Base-by-base conservation (phyloP, 1,284 basidiomycete species). In the Moniliophthora roreri region DNA sequence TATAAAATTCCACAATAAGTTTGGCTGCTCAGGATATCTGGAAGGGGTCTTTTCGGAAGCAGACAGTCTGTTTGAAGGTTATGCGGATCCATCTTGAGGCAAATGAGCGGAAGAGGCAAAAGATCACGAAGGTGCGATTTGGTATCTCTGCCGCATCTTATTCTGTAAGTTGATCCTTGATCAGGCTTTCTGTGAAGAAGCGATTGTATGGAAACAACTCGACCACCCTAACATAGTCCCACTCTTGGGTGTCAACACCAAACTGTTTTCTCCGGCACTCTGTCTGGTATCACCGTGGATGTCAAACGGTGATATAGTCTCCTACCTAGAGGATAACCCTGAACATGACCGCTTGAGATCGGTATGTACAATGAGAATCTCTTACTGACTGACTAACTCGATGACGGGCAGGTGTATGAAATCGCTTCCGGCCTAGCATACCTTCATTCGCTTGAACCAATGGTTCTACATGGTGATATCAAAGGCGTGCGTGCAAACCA, bases 261-360 rank as follows among this genome's bases (percentile, higher is more conserved):
- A 38, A 5, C 21, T 54, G 2, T 55, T 56, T 20, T 38, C 16
- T 32, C 51, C 48, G 3, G 52, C 34, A 7, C 51, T 51, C 34
- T 55, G 57, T 37, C 44, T 58, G 1, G 39, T 58, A 11, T 55
- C 57, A 13, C 54, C 57, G 7, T 58, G 53, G 54, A 55, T 58
- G 51, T n/a, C 34, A 13, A 51, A 58, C 28, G 52, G 48, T 2
- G 51, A 56, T 37, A 51, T 55, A 10, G 48, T 55, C 13, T 4
- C 34, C 3, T 58, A 44, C 48, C 26, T 58, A 24, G 23, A 51
- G 15, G 20, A 34, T 8, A 46, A 55, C 50, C 57, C 57, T 9
- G 40, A 48, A 11, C 39, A 51, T 16, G 49, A 58, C 34, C 40
- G 50, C 7, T 15, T 52, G 23, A 26, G 28, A 35, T 38, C 24